Evolutionary conservation across 441 rosid genomes (phyloP).

Genomic region (Corymbia calophylla): DNA sequence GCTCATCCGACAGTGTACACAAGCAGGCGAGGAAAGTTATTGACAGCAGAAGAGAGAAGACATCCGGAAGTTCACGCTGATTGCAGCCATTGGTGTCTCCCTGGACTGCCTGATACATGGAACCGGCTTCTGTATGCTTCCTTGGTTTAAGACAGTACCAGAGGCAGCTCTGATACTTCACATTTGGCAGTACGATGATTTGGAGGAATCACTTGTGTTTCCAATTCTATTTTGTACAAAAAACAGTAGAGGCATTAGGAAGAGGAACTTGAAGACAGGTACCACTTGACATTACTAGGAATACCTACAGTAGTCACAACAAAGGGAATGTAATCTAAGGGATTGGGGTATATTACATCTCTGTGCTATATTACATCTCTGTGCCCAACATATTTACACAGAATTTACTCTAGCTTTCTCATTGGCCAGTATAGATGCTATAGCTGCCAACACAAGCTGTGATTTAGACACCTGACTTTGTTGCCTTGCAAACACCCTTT

Average conservation of each 20-base stretch:
- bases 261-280: not conserved
- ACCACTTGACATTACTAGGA: not conserved
- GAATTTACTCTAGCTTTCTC: not conserved
- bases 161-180: not conserved
- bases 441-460: not conserved
- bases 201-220: not conserved
- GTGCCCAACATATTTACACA: not conserved
- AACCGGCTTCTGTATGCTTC: slow-evolving; percentile 26
- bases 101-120: slow-evolving; percentile 46
- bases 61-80: slow-evolving; percentile 11
- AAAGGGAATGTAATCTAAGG: not conserved
- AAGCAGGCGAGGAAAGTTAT: slow-evolving; percentile 1
- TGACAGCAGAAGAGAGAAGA: not conserved
- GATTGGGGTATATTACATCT: not conserved
- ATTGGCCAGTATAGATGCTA: not conserved
- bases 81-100: slow-evolving; percentile 48
- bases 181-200: not conserved
- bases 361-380: not conserved
- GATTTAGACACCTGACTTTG: not conserved
- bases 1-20: slow-evolving; percentile 29
- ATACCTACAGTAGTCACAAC: not conserved
- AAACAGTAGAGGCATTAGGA: not conserved
- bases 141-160: slow-evolving; percentile 7
- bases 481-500: not conserved
- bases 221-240: not conserved